A percentile compares a stretch with the other conserved stretches of the same genome.
These are phyloP conservation scores for Tylopilus intermedius DNA, from an alignment of 768 basidiomycete genomes.

Conservation along the genomic window DNA sequence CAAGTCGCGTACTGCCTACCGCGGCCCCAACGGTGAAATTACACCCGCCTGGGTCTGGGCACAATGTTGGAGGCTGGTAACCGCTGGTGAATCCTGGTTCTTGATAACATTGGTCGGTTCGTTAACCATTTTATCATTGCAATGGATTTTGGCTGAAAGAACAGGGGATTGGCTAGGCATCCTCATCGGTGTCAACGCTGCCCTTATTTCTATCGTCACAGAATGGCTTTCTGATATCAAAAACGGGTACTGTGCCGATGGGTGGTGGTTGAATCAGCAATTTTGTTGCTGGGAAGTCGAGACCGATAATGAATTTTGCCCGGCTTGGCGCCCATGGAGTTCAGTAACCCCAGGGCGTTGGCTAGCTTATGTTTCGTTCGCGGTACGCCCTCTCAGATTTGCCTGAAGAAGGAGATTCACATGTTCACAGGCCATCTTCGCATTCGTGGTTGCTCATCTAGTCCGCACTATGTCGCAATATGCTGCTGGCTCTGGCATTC, in stretches of 20 bases:
- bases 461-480: constrained; percentile 88
- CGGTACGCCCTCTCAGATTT: constrained; percentile 50
- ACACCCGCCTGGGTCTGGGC: constrained; percentile 58
- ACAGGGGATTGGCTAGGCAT: constrained; percentile 49
- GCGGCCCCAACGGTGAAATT: constrained; percentile 46
- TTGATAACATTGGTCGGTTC: constrained; percentile 85
- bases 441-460: constrained; percentile 83
- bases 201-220: constrained; percentile 89
- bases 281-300: constrained; percentile 99
- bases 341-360: constrained; percentile 64
- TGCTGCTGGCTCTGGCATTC: constrained; percentile 96
- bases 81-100: constrained; percentile 86
- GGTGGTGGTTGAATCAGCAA: constrained; percentile 98
- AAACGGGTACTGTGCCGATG: constrained; percentile 93
- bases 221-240: constrained; percentile 98
- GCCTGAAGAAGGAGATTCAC: constrained; percentile 1
- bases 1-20: constrained; percentile 38
- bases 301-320: constrained; percentile 73
- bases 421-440: constrained; percentile 60
- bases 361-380: constrained; percentile 83
- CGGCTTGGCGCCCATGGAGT: constrained; percentile 93
- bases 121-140: constrained; percentile 28
- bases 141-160: constrained; percentile 1
- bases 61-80: constrained; percentile 52
- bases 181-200: constrained; percentile 90